Percentiles rank a stretch among this genome's conserved stretches.
Evolutionary conservation across 441 rosid species (phyloP).

Genomic region (Adansonia gregorii): DNA sequence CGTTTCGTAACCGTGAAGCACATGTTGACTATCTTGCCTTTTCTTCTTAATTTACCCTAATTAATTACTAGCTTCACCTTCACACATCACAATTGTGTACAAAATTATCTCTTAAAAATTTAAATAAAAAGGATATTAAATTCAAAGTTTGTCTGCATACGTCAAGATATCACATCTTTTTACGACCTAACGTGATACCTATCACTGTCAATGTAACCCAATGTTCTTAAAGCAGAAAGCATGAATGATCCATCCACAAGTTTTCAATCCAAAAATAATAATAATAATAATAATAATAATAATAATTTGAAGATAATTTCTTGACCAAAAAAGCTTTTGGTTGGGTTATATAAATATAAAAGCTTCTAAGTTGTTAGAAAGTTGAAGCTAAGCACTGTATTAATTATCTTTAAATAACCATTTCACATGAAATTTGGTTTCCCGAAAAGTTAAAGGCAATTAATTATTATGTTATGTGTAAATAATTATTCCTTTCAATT

Average conservation of each 20-base stretch:
- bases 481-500: no score
- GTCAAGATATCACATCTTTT: constrained; percentile 26
- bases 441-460: no score
- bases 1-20: no score
- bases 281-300: not conserved
- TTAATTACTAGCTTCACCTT: not conserved
- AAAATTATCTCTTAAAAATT: not conserved
- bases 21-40: no score
- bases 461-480: no score
- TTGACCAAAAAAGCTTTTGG: not conserved
- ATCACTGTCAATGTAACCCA: constrained; percentile 24
- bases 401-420: not conserved
- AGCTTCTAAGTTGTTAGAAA: constrained; percentile 26
- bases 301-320: not conserved
- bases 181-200: constrained; percentile 3
- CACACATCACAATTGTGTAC: not conserved
- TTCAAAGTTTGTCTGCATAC: constrained; percentile 17
- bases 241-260: constrained; percentile 21
- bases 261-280: constrained; percentile 25
- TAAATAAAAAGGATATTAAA: not conserved
- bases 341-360: not conserved
- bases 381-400: constrained; percentile 14
- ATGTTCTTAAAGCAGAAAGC: constrained; percentile 22
- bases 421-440: no score
- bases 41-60: no score